These are phyloP conservation scores for Gossypium schwendimanii DNA, from an alignment of 441 rosid species.

Conservation along the genomic window DNA sequence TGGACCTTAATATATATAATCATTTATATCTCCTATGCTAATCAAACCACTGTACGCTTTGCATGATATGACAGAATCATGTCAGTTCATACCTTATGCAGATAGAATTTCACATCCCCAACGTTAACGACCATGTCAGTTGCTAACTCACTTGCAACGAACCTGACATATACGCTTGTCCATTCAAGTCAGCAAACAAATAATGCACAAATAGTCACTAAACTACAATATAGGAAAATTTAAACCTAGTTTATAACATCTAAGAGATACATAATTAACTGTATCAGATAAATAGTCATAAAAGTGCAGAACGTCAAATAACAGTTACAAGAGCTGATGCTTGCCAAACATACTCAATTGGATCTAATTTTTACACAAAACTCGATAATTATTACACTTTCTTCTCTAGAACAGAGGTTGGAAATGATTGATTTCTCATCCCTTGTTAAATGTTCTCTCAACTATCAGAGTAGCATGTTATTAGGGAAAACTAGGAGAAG, in stretches of 20 bases:
- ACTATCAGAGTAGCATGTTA: background rate
- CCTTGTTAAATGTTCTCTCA: background rate
- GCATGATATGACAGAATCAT: background rate
- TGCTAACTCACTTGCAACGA: conserved; percentile 56
- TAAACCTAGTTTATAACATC: background rate
- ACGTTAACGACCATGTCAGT: conserved; percentile 46
- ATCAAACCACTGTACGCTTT: background rate
- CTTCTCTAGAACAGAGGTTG: background rate
- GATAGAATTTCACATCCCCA: conserved; percentile 52
- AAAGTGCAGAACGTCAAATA: background rate
- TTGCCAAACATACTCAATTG: background rate
- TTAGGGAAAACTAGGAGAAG: background rate
- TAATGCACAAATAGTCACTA: background rate
- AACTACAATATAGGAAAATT: background rate
- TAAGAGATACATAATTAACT: background rate
- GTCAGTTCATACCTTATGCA: conserved; percentile 47
- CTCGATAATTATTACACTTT: background rate
- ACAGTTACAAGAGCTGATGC: background rate
- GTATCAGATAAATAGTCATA: background rate
- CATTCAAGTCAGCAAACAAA: conserved; percentile 8
- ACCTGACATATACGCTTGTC: conserved; percentile 30
- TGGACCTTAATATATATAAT: background rate
- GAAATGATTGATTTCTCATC: background rate
- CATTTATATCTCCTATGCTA: background rate
- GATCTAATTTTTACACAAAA: background rate